A percentile compares a stretch with the other conserved stretches of the same genome.
These are phyloP conservation scores for Scenedesmus sp. DNA, from an alignment of 163 green algal species.

Conservation along the genomic window DNA sequence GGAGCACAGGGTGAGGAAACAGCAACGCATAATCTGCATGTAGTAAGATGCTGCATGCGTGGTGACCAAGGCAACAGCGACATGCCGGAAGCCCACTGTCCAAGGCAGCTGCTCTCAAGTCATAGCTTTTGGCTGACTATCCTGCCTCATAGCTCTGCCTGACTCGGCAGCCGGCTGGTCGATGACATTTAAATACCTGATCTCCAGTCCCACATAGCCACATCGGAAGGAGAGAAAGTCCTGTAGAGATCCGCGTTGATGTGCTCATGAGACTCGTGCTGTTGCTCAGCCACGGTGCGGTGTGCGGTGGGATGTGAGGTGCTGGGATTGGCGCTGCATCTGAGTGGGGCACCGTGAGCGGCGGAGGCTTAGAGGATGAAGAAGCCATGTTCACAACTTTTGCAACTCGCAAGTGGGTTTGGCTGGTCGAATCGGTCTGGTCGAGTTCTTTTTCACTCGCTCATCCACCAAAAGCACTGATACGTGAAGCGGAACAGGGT, in stretches of 20 bases:
- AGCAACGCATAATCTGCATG: background rate
- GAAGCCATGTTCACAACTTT: background rate
- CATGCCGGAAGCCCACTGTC: background rate
- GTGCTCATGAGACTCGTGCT: slow-evolving; percentile 18
- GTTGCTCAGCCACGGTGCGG: background rate
- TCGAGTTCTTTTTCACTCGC: too few species aligned
- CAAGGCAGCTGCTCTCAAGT: background rate
- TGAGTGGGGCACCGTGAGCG: background rate
- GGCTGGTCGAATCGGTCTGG: background rate
- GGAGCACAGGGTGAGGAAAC: background rate
- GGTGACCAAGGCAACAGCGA: background rate
- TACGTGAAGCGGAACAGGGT: background rate
- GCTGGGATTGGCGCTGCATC: slow-evolving; percentile 18
- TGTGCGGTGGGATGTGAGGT: background rate
- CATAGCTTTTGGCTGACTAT: background rate
- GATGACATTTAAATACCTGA: background rate
- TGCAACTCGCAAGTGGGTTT: background rate
- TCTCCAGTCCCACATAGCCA: slow-evolving; percentile 33
- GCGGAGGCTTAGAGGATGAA: background rate
- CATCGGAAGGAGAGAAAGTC: slow-evolving; percentile 42
- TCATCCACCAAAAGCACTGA: background rate
- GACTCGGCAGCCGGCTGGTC: background rate
- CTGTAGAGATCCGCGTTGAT: slow-evolving; percentile 45
- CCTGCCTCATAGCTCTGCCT: too few species aligned
- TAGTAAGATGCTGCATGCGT: background rate